phyloP scores from a whole-genome alignment of 352 stramenopile species.

The Nothophytophthora sp. region DNA sequence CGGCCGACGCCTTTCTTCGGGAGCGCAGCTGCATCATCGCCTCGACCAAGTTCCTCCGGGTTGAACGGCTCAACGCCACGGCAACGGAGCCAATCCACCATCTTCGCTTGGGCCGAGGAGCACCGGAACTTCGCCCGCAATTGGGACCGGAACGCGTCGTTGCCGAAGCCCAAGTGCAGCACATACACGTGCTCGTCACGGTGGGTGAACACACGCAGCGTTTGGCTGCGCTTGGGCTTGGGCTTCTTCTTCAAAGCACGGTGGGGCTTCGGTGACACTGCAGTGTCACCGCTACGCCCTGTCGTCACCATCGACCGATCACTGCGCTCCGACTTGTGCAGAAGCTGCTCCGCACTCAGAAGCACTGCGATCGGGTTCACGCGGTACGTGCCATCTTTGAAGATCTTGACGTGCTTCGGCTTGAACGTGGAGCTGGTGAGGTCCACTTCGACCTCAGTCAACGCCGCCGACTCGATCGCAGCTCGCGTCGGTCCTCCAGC shows the following conservation, averaged over 20 bases:
- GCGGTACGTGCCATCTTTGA: slow-evolving; percentile 37
- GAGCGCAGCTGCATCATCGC: background rate
- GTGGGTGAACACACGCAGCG: background rate
- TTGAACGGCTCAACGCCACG: slow-evolving; percentile 20
- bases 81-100: slow-evolving; percentile 60
- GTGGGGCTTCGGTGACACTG: slow-evolving; percentile 7
- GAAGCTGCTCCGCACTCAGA: slow-evolving; percentile 38
- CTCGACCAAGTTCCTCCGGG: slow-evolving; percentile 22
- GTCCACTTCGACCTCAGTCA: slow-evolving; percentile 25
- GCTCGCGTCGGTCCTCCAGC: slow-evolving; percentile 3
- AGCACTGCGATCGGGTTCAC: slow-evolving; percentile 53
- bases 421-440: slow-evolving; percentile 30
- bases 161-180: slow-evolving; percentile 37
- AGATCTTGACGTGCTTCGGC: slow-evolving; percentile 34
- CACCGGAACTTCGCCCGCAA: slow-evolving; percentile 58
- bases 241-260: slow-evolving; percentile 41
- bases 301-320: too few relatives aligned
- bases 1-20: slow-evolving; percentile 6
- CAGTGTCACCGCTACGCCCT: too few relatives aligned
- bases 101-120: slow-evolving; percentile 34
- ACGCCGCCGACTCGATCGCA: background rate
- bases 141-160: slow-evolving; percentile 20
- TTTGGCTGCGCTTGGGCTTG: slow-evolving; percentile 32
- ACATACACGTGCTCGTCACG: slow-evolving; percentile 29
- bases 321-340: too few relatives aligned